Conservation (phyloP, 768 basidiomycete species). For the Phylloporus sp. region DNA sequence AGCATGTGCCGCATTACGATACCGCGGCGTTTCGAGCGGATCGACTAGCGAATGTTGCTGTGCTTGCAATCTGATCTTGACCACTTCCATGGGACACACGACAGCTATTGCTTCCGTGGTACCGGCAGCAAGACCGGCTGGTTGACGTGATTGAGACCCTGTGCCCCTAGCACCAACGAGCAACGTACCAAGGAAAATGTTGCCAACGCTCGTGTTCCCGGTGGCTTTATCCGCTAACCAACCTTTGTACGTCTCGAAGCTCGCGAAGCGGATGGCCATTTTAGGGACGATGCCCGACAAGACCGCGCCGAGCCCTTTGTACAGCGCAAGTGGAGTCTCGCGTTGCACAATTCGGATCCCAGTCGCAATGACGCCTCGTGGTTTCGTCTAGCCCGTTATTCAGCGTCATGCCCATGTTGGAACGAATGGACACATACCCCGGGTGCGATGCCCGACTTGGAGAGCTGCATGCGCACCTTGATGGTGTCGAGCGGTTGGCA, state of each 20-base stretch:
- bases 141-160: neutral
- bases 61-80: conserved; percentile 97
- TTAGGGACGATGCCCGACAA: conserved; percentile 96
- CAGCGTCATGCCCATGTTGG: neutral
- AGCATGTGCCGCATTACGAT: conserved; percentile 95
- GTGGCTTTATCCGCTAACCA: conserved; percentile 71
- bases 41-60: conserved; percentile 97
- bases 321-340: conserved; percentile 92
- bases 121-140: conserved; percentile 92
- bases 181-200: conserved; percentile 78
- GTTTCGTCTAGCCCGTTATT: conserved; percentile 62
- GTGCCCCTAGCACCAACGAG: neutral
- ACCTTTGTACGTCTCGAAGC: conserved; percentile 92
- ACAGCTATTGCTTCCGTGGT: conserved; percentile 93
- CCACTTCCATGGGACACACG: conserved; percentile 98
- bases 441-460: conserved; percentile 65
- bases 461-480: conserved; percentile 99
- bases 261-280: conserved; percentile 98
- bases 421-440: conserved; percentile 59
- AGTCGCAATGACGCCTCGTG: conserved; percentile 89
- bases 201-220: conserved; percentile 73
- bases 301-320: conserved; percentile 97
- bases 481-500: conserved; percentile 98
- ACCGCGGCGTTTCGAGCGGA: conserved; percentile 87
- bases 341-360: conserved; percentile 81